phyloP scores from a whole-genome alignment of 2,329 filamentous ascomycete species.

The Cladosporium sp. region DNA sequence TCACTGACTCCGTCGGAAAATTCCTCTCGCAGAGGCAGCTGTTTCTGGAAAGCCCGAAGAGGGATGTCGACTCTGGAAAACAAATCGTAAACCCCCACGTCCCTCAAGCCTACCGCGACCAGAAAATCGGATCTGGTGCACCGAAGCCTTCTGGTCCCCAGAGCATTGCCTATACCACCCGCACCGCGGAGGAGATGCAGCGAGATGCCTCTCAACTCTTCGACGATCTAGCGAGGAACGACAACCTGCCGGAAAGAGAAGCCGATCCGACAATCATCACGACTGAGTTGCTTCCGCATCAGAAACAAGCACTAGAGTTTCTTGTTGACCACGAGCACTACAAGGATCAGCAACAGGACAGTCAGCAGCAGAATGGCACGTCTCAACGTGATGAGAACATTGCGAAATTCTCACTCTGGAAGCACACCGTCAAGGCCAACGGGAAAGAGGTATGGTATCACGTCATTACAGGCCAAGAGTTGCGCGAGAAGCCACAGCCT shows the following conservation, averaged over 20 bases:
- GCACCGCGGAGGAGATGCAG: slow-evolving; percentile 81
- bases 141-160: slow-evolving; percentile 15
- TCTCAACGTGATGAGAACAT: neutral
- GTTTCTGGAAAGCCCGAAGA: slow-evolving; percentile 61
- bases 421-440: slow-evolving; percentile 52
- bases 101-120: slow-evolving; percentile 35
- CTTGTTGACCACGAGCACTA: slow-evolving; percentile 73
- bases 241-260: slow-evolving; percentile 71
- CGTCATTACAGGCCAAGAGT: slow-evolving; percentile 71
- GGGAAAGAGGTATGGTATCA: slow-evolving; percentile 69
- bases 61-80: slow-evolving; percentile 57
- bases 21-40: slow-evolving; percentile 64
- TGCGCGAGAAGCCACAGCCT: slow-evolving; percentile 30
- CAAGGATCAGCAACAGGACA: slow-evolving; percentile 56
- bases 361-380: slow-evolving; percentile 24
- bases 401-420: slow-evolving; percentile 70
- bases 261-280: slow-evolving; percentile 60
- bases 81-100: slow-evolving; percentile 74
- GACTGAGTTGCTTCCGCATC: slow-evolving; percentile 69
- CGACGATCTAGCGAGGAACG: slow-evolving; percentile 71
- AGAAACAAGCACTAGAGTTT: slow-evolving; percentile 86
- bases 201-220: slow-evolving; percentile 84
- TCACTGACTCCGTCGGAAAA: slow-evolving; percentile 61
- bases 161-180: slow-evolving; percentile 35
- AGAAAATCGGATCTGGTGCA: slow-evolving; percentile 10